These are phyloP conservation scores for Phlyctochytrium arcticum DNA, from an alignment of 192 early-diverging fungal species.

Conservation along the genomic window DNA sequence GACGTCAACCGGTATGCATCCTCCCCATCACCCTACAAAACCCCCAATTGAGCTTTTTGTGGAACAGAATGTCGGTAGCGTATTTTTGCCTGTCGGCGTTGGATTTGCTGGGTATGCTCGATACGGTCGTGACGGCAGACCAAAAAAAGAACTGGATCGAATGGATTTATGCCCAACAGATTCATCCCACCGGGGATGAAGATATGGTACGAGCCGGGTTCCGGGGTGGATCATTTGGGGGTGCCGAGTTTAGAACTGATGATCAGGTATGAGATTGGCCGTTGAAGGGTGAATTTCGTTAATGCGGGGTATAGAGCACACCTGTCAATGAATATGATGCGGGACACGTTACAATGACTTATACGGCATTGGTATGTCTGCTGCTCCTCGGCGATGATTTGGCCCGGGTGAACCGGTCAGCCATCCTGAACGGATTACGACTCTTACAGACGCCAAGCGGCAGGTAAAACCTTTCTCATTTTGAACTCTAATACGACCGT, in stretches of 20 bases:
- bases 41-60: too few species aligned
- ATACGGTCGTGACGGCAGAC: conserved; percentile 44
- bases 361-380: conserved; percentile 79
- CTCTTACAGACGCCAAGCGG: conserved; percentile 73
- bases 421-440: conserved; percentile 57
- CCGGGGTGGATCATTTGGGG: conserved; percentile 65
- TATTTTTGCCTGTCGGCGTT: conserved; percentile 80
- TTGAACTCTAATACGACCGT: background rate
- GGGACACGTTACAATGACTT: conserved; percentile 64
- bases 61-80: conserved; percentile 78
- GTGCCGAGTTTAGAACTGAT: conserved; percentile 42
- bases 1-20: conserved; percentile 66
- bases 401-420: conserved; percentile 68
- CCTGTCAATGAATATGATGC: conserved; percentile 16
- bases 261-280: too few species aligned
- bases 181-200: too few species aligned
- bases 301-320: background rate
- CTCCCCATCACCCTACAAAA: background rate
- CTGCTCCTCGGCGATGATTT: conserved; percentile 88
- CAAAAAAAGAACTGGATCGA: conserved; percentile 73
- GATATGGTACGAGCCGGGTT: too few species aligned
- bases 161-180: conserved; percentile 96
- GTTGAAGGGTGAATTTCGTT: background rate
- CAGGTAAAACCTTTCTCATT: conserved; percentile 41
- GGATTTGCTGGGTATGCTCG: conserved; percentile 71